Conservation (phyloP, 345 rosid genomes). For the Cardamine resedifolia region DNA sequence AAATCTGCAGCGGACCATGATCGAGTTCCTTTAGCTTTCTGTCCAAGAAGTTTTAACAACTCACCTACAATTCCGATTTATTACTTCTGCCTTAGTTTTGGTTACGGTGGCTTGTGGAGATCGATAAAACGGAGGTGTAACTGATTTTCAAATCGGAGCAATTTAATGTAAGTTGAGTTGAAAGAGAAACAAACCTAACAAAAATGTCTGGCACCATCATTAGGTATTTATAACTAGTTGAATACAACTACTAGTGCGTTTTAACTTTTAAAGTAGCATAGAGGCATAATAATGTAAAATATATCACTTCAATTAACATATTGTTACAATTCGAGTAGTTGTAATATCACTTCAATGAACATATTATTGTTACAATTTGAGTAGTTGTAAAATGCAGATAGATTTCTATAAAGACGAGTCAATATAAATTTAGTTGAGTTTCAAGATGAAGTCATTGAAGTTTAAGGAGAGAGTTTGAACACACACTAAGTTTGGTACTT, state of each 20-base stretch:
- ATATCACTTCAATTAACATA: neutral
- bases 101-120: no score
- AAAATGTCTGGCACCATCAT: neutral
- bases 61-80: neutral
- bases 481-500: conserved; percentile 13
- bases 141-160: no score
- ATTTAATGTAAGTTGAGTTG: no score
- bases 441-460: neutral
- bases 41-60: no score
- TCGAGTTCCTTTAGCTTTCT: no score
- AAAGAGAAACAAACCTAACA: neutral
- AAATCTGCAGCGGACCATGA: no score
- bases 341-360: neutral
- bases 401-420: neutral
- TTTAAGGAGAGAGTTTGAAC: conserved; percentile 5
- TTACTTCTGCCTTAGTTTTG: no score
- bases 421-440: neutral
- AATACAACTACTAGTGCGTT: neutral
- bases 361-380: neutral
- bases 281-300: neutral
- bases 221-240: neutral
- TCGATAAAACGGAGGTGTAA: no score
- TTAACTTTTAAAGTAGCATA: neutral
- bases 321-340: neutral
- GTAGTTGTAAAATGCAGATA: neutral